phyloP scores from a whole-genome alignment of 2,329 filamentous ascomycete species.

The Grosmannia serpens region DNA sequence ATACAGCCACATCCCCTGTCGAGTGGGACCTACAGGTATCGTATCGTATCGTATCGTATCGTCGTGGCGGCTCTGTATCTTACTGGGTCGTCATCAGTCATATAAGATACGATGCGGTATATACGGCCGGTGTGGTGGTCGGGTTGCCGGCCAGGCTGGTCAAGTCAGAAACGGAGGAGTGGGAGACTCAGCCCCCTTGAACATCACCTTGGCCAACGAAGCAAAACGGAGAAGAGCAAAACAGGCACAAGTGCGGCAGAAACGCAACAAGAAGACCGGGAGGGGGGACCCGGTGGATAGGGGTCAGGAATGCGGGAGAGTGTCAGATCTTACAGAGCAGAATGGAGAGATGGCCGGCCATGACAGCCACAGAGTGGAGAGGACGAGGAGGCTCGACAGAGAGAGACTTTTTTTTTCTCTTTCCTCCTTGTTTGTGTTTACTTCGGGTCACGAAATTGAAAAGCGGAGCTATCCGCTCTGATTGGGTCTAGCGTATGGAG shows the following conservation, averaged over 20 bases:
- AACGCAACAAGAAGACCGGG: background rate
- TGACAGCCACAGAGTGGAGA: background rate
- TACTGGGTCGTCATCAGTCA: background rate
- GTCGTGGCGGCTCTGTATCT: background rate
- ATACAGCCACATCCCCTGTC: background rate
- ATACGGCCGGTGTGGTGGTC: background rate
- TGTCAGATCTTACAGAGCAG: background rate
- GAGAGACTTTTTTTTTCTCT: background rate
- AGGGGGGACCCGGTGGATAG: too few relatives aligned
- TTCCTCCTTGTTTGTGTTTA: background rate
- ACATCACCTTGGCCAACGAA: background rate
- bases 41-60: background rate
- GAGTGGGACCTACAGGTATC: background rate
- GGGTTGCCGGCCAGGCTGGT: background rate
- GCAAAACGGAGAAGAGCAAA: background rate
- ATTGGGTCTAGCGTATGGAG: background rate
- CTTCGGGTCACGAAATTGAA: background rate
- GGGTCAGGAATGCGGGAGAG: background rate
- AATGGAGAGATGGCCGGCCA: background rate
- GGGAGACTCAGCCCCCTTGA: background rate
- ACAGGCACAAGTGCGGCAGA: too few relatives aligned
- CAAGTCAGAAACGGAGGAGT: background rate
- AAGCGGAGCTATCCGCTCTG: background rate
- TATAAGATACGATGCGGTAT: background rate
- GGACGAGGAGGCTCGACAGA: background rate